phyloP scores from a whole-genome alignment of 2,329 filamentous ascomycete genomes.

The Colletotrichum sojae region DNA sequence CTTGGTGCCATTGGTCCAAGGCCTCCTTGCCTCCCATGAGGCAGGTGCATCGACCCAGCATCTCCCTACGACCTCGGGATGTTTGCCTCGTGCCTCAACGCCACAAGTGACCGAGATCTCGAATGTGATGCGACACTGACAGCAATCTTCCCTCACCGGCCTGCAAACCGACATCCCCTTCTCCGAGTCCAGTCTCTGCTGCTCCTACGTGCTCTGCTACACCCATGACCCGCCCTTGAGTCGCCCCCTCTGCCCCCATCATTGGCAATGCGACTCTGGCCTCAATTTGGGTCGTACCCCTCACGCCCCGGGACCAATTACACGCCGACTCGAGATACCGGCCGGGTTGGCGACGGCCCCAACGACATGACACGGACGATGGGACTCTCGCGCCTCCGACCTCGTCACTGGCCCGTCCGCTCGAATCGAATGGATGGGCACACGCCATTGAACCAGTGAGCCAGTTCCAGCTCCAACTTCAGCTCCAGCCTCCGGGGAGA shows the following conservation, averaged over 20 bases:
- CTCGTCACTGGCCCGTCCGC: conserved; percentile 28
- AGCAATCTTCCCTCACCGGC: conserved; percentile 12
- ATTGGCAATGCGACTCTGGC: conserved; percentile 35
- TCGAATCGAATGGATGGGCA: conserved; percentile 1
- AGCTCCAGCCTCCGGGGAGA: too few relatives aligned
- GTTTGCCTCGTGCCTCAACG: neutral
- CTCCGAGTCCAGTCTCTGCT: neutral
- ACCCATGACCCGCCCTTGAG: neutral
- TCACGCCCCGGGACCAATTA: conserved; percentile 31
- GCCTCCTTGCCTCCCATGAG: neutral
- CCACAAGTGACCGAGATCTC: conserved; percentile 24
- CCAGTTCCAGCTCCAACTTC: too few relatives aligned
- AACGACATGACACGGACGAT: conserved; percentile 30
- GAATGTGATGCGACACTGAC: conserved; percentile 18
- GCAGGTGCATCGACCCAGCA: neutral
- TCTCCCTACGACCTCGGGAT: neutral
- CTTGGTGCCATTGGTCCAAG: too few relatives aligned
- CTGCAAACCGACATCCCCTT: conserved; percentile 9
- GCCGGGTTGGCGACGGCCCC: conserved; percentile 21
- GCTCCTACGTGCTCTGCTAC: too few relatives aligned
- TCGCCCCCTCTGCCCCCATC: conserved; percentile 2
- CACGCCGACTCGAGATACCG: conserved; percentile 27
- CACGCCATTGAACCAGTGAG: neutral
- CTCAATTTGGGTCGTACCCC: conserved; percentile 32
- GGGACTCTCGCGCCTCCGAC: neutral